Conservation (phyloP, 352 stramenopile genomes). For the Globisporangium radiosum region DNA sequence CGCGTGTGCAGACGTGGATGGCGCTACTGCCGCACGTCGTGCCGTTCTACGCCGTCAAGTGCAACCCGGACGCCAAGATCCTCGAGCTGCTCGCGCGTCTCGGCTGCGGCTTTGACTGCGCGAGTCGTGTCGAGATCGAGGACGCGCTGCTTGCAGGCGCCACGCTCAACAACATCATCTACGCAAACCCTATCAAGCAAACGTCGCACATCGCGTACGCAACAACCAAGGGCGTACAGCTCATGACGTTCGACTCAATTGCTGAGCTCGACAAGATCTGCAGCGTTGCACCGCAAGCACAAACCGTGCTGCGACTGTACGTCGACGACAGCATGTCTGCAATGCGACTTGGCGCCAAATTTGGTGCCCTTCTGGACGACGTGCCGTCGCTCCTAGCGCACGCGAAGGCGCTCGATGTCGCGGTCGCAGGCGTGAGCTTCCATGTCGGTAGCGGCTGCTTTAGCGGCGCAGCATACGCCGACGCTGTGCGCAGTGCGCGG, state of each 20-base stretch:
- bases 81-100: constrained; percentile 55
- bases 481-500: constrained; percentile 82
- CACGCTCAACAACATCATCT: constrained; percentile 81
- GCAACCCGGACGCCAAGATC: constrained; percentile 85
- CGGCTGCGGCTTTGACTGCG: constrained; percentile 90
- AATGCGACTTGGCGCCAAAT: constrained; percentile 91
- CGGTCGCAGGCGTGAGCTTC: constrained; percentile 91
- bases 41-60: constrained; percentile 95
- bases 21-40: constrained; percentile 72
- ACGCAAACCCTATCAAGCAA: constrained; percentile 94
- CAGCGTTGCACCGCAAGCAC: constrained; percentile 67
- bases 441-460: constrained; percentile 93
- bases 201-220: constrained; percentile 87
- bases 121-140: constrained; percentile 82
- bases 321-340: constrained; percentile 91
- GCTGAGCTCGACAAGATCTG: constrained; percentile 93
- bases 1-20: constrained; percentile 72
- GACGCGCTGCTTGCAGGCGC: constrained; percentile 70
- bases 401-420: constrained; percentile 72
- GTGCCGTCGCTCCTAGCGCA: constrained; percentile 76
- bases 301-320: constrained; percentile 86
- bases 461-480: constrained; percentile 83
- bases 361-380: constrained; percentile 89
- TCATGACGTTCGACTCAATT: constrained; percentile 92
- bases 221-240: constrained; percentile 58